Percentiles rank a stretch among this genome's conserved stretches.
Conservation (phyloP, 331 rosid genomes). For the Telfairia occidentalis region DNA sequence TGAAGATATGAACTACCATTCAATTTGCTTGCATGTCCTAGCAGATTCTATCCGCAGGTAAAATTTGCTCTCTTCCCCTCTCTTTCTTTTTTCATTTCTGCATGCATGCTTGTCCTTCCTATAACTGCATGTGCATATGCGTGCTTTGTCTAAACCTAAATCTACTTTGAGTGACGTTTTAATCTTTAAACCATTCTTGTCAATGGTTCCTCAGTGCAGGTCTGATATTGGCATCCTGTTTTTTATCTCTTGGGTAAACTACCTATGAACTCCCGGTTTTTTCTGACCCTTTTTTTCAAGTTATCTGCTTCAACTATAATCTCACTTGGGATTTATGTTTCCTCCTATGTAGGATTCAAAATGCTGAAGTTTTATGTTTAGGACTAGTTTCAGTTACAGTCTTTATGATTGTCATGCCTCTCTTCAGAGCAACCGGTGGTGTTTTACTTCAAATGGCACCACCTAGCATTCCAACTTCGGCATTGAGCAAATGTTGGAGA, state of each 20-base stretch:
- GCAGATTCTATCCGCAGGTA: constrained; percentile 99
- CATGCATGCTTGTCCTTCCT: neutral
- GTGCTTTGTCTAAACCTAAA: neutral
- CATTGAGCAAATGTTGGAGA: constrained; percentile 84
- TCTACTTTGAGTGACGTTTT: neutral
- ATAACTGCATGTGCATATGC: neutral
- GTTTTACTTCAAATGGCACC: constrained; percentile 96
- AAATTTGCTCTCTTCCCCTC: constrained; percentile 3
- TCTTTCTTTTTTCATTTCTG: neutral
- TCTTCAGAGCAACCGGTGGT: constrained; percentile 81
- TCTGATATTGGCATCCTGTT: constrained; percentile 90
- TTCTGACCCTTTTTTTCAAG: neutral
- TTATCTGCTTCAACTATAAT: constrained; percentile 3
- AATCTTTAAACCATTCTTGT: constrained; percentile 30
- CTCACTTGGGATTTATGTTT: constrained; percentile 12
- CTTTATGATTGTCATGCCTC: constrained; percentile 87
- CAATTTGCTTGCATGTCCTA: constrained; percentile 83
- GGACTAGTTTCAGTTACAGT: constrained; percentile 85
- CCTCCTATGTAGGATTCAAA: constrained; percentile 63
- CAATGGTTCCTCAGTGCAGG: constrained; percentile 85
- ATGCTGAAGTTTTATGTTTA: constrained; percentile 88
- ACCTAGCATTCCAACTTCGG: constrained; percentile 78
- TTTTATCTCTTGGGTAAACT: constrained; percentile 77
- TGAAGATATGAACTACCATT: constrained; percentile 94
- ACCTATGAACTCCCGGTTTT: constrained; percentile 7